phyloP scores from a whole-genome alignment of 208 protist genomes.

The Acanthamoeba lenticulata region DNA sequence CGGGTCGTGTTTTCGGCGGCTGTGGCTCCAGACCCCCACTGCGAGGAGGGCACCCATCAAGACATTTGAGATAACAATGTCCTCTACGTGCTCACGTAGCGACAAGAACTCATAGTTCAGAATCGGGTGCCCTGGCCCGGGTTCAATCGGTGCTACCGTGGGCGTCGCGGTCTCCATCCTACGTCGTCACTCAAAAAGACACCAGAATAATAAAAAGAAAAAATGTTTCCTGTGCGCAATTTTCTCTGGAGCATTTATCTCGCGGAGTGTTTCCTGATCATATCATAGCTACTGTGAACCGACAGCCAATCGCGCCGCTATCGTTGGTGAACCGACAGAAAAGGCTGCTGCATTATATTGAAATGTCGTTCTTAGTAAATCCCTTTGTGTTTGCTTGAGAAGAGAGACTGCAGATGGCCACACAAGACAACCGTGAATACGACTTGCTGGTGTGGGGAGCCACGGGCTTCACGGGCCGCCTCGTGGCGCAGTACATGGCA shows the following conservation, averaged over 20 bases:
- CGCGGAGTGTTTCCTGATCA: too few relatives aligned
- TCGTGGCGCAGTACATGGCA: slow-evolving; percentile 77
- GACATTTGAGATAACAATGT: background rate
- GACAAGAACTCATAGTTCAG: slow-evolving; percentile 1
- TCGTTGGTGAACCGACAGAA: too few relatives aligned
- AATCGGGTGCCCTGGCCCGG: background rate
- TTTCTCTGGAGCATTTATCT: too few relatives aligned
- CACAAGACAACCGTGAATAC: slow-evolving; percentile 53
- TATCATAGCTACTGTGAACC: too few relatives aligned
- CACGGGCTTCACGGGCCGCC: slow-evolving; percentile 82
- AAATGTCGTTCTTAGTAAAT: too few relatives aligned
- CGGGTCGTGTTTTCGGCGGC: background rate
- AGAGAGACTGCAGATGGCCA: too few relatives aligned
- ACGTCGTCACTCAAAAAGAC: too few relatives aligned
- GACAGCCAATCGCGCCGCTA: too few relatives aligned
- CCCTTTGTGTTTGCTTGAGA: too few relatives aligned
- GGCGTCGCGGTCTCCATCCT: background rate
- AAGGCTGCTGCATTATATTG: too few relatives aligned
- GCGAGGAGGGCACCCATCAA: background rate
- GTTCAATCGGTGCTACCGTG: background rate
- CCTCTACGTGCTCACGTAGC: background rate
- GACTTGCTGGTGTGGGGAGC: slow-evolving; percentile 81
- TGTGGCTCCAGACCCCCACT: background rate
- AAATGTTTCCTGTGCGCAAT: too few relatives aligned
- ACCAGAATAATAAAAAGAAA: too few relatives aligned